Evolutionary conservation across 352 stramenopile genomes (phyloP).

Genomic region (Pythium coloratum): DNA sequence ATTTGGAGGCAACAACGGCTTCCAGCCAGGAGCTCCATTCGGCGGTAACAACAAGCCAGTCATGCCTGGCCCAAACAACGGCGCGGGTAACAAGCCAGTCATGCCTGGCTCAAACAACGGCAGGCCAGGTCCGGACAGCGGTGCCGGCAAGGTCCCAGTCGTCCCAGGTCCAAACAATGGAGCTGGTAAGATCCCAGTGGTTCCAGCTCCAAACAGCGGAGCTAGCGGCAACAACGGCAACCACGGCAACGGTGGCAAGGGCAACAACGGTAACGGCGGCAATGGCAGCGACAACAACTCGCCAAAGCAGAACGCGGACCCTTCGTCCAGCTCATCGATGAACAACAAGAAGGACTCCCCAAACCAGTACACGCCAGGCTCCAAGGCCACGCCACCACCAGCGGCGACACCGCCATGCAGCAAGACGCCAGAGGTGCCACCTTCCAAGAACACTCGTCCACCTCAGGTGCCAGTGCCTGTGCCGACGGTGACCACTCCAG

Average conservation of each 20-base stretch:
- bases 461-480: background rate
- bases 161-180: background rate
- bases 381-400: conserved; percentile 1
- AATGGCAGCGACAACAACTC: background rate
- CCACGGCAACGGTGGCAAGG: too few relatives aligned
- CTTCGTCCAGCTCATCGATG: background rate
- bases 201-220: background rate
- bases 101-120: background rate
- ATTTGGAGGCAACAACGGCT: background rate
- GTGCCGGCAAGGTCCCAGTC: background rate
- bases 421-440: conserved; percentile 1
- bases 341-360: conserved; percentile 10
- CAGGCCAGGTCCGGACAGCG: background rate
- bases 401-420: background rate
- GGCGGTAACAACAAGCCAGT: background rate
- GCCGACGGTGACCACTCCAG: background rate
- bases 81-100: background rate
- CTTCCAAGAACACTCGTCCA: background rate
- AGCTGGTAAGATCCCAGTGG: background rate
- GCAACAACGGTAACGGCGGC: too few relatives aligned
- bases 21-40: background rate
- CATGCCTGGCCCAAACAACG: too few relatives aligned
- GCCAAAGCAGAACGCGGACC: conserved; percentile 2
- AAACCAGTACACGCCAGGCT: conserved; percentile 12
- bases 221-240: background rate